phyloP scores from a whole-genome alignment of 139 green algal genomes.

The Nannochloris sp. region DNA sequence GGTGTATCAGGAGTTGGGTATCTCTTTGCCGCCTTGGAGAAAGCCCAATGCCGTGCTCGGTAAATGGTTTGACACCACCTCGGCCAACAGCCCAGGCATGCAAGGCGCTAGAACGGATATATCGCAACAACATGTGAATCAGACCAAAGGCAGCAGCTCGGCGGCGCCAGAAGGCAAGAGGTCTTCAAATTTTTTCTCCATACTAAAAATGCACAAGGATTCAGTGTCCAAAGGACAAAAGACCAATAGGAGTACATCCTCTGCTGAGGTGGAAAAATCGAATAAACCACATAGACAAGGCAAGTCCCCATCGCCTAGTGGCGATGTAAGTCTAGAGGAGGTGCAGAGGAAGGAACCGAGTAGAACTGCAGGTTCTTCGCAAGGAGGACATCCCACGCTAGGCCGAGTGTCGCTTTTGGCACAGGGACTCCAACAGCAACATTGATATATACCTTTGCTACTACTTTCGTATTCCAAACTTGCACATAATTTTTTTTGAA shows the following conservation, averaged over 20 bases:
- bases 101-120: neutral
- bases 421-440: too few relatives aligned
- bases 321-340: too few relatives aligned
- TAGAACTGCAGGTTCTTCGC: neutral
- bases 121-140: too few relatives aligned
- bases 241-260: too few relatives aligned
- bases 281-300: neutral
- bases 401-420: too few relatives aligned
- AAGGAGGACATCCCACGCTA: too few relatives aligned
- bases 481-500: too few relatives aligned
- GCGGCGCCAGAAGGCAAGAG: neutral
- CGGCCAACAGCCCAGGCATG: neutral
- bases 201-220: constrained; percentile 1
- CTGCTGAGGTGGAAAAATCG: neutral
- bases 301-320: too few relatives aligned
- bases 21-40: constrained; percentile 52
- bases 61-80: constrained; percentile 40
- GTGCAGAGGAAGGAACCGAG: neutral
- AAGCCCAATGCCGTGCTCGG: constrained; percentile 35
- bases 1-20: constrained; percentile 23
- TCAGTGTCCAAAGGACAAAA: neutral
- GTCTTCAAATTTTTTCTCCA: neutral
- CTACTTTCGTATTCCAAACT: too few relatives aligned
- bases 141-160: too few relatives aligned
- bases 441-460: too few relatives aligned